A percentile compares a stretch with the other conserved stretches of the same genome.
These are phyloP conservation scores for Termitomyces titanicus DNA, from an alignment of 768 basidiomycete species.

Conservation along the genomic window DNA sequence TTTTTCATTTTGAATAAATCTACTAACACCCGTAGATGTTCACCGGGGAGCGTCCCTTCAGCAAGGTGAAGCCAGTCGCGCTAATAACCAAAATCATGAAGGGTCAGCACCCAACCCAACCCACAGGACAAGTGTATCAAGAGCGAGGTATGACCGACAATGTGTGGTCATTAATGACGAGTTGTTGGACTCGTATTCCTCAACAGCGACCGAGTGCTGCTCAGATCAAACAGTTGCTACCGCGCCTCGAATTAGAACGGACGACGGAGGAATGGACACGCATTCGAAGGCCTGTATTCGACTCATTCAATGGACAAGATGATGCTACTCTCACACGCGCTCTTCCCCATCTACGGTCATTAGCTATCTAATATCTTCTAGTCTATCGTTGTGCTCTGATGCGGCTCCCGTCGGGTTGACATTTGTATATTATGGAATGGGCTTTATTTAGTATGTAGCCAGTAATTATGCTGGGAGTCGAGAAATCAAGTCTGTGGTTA, in stretches of 20 bases:
- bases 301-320: background rate
- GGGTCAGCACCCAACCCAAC: conserved; percentile 2
- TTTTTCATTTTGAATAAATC: conserved; percentile 24
- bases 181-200: conserved; percentile 7
- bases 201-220: background rate
- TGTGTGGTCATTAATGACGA: conserved; percentile 9
- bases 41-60: conserved; percentile 1
- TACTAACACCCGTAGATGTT: background rate
- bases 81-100: background rate
- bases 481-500: too few relatives aligned
- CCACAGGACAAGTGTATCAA: background rate
- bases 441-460: background rate
- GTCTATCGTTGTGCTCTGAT: too few relatives aligned
- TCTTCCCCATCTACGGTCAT: background rate
- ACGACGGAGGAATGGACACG: conserved; percentile 2
- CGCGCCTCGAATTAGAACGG: background rate
- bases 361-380: background rate
- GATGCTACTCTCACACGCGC: conserved; percentile 1
- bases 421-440: background rate
- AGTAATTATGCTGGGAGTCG: too few relatives aligned
- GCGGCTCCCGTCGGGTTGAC: background rate
- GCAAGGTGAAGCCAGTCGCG: background rate
- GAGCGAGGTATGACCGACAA: conserved; percentile 7
- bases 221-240: conserved; percentile 1
- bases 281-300: conserved; percentile 3